Percentiles rank a stretch among this genome's conserved stretches.
phyloP scores from a whole-genome alignment of 805 yeast genomes.

The Cyberlindnera saturnus region DNA sequence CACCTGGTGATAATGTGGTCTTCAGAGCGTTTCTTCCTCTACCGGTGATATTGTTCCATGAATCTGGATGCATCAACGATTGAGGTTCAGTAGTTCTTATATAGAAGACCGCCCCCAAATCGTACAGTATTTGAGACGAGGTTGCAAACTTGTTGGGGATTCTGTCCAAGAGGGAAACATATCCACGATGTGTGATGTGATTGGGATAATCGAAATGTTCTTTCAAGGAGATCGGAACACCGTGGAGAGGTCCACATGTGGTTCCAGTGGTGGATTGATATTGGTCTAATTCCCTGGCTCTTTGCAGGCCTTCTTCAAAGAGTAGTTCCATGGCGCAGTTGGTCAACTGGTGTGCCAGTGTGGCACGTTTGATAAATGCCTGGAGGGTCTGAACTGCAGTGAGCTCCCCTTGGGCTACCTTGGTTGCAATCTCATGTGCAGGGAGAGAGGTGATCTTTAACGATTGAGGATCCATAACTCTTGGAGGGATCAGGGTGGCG shows the following conservation, averaged over 20 bases:
- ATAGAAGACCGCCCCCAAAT: slow-evolving; percentile 45
- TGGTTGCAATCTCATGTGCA: slow-evolving; percentile 10
- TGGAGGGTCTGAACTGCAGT: slow-evolving; percentile 38
- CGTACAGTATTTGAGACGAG: slow-evolving; percentile 32
- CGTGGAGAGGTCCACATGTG: slow-evolving; percentile 61
- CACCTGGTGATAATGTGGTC: slow-evolving; percentile 56
- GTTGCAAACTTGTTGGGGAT: slow-evolving; percentile 34
- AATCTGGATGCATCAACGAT: slow-evolving; percentile 61
- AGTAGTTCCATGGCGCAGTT: slow-evolving; percentile 55
- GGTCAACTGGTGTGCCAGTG: slow-evolving; percentile 53
- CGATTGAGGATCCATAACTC: slow-evolving; percentile 17
- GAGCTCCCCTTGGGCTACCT: slow-evolving; percentile 21
- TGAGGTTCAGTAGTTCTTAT: slow-evolving; percentile 65
- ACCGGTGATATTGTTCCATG: slow-evolving; percentile 53
- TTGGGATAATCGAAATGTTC: slow-evolving; percentile 54
- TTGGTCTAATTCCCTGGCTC: slow-evolving; percentile 53
- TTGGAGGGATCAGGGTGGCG: slow-evolving; percentile 18
- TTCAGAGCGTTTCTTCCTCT: slow-evolving; percentile 53
- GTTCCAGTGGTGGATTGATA: slow-evolving; percentile 42
- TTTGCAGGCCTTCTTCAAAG: slow-evolving; percentile 52
- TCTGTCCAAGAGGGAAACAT: slow-evolving; percentile 33
- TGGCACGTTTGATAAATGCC: slow-evolving; percentile 47
- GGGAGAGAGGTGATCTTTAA: slow-evolving; percentile 9
- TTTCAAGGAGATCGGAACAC: slow-evolving; percentile 60
- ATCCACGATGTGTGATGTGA: slow-evolving; percentile 50